Conservation (phyloP, 192 early-diverging fungal genomes). For the Helicostylum pulchrum region DNA sequence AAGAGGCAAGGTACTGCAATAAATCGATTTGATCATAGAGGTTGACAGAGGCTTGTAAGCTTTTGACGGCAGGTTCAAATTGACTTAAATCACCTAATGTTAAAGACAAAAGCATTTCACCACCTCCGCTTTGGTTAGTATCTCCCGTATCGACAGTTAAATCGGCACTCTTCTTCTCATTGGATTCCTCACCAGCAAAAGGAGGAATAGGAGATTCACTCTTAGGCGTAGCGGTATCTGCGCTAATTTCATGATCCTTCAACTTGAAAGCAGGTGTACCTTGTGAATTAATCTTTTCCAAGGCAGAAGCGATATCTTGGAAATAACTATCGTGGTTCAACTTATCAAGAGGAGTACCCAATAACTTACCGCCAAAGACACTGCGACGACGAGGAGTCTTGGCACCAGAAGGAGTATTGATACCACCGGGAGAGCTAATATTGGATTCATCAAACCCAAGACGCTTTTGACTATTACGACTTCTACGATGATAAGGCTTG, state of each 20-base stretch:
- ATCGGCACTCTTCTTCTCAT: background rate
- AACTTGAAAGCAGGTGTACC: slow-evolving; percentile 40
- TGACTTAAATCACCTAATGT: slow-evolving; percentile 65
- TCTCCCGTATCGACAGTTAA: background rate
- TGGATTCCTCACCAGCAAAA: background rate
- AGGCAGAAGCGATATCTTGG: slow-evolving; percentile 30
- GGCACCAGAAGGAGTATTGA: slow-evolving; percentile 37
- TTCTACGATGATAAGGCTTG: slow-evolving; percentile 38
- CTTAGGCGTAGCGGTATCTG: slow-evolving; percentile 17
- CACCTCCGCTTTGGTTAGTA: background rate
- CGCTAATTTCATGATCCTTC: slow-evolving; percentile 44
- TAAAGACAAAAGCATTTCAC: slow-evolving; percentile 49
- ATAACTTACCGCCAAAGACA: slow-evolving; percentile 28
- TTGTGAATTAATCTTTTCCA: slow-evolving; percentile 22
- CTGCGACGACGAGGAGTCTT: slow-evolving; percentile 37
- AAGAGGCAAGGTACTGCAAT: slow-evolving; percentile 74
- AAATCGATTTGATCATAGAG: slow-evolving; percentile 81
- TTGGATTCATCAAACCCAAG: slow-evolving; percentile 50
- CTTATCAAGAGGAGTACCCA: slow-evolving; percentile 26
- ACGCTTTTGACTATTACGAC: slow-evolving; percentile 29
- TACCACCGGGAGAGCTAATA: slow-evolving; percentile 43
- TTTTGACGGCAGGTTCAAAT: slow-evolving; percentile 54
- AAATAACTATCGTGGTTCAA: slow-evolving; percentile 33
- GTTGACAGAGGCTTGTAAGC: slow-evolving; percentile 61
- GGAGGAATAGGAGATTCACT: slow-evolving; percentile 19